These are phyloP conservation scores for Pyrenopolyporus hunteri DNA, from an alignment of 495 filamentous ascomycete species.

Conservation along the genomic window DNA sequence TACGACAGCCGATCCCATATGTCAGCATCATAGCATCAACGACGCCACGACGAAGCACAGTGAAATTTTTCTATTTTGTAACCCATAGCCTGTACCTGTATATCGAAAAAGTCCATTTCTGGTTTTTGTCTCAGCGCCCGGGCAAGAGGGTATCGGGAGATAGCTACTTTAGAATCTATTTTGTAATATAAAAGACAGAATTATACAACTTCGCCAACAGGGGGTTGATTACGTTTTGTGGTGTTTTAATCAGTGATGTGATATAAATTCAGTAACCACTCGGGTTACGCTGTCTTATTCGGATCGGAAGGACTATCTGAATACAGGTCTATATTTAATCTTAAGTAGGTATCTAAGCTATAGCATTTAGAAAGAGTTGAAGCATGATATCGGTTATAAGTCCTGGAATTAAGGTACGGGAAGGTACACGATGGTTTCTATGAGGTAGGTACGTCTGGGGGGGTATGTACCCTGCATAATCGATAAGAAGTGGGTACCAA, in stretches of 20 bases:
- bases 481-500: constrained; percentile 7
- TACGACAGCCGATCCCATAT: constrained; percentile 33
- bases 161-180: constrained; percentile 27
- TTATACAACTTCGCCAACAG: constrained; percentile 7
- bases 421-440: too few relatives aligned
- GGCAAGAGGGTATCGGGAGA: constrained; percentile 4
- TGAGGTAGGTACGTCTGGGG: too few relatives aligned
- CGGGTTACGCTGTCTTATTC: background rate
- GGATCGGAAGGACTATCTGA: background rate
- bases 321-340: too few relatives aligned
- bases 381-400: too few relatives aligned
- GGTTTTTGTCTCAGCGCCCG: constrained; percentile 20
- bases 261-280: background rate
- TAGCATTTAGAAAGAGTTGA: background rate
- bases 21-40: constrained; percentile 29
- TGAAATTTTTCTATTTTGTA: constrained; percentile 29
- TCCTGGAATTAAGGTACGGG: too few relatives aligned
- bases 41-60: constrained; percentile 43
- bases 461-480: background rate
- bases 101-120: constrained; percentile 23
- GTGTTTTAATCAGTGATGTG: background rate
- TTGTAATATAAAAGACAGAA: constrained; percentile 34
- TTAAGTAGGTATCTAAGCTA: constrained; percentile 3
- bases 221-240: background rate
- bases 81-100: constrained; percentile 42